phyloP scores from a whole-genome alignment of 2,329 filamentous ascomycete species.

The Colletotrichum destructivum region DNA sequence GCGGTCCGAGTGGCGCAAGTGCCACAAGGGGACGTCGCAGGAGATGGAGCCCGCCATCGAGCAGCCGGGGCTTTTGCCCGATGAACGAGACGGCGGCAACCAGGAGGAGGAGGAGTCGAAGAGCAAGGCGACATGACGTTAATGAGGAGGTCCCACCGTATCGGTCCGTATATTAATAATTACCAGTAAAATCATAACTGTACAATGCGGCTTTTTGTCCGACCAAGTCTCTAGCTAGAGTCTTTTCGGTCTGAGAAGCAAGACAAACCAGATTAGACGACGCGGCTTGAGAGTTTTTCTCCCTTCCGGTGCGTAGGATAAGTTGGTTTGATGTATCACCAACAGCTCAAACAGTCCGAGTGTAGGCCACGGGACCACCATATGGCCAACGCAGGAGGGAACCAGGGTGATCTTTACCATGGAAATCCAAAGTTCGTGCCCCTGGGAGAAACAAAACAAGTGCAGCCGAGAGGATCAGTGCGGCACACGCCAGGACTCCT shows the following conservation, averaged over 20 bases:
- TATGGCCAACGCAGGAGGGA: too few species aligned
- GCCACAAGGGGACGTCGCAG: background rate
- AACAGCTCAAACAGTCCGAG: too few species aligned
- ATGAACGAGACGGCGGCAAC: background rate
- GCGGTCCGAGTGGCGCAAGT: slow-evolving; percentile 22
- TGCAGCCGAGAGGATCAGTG: too few species aligned
- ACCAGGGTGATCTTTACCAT: too few species aligned
- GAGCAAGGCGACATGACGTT: slow-evolving; percentile 9
- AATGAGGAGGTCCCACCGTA: too few species aligned
- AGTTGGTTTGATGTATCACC: too few species aligned
- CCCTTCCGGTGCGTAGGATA: background rate
- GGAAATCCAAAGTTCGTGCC: too few species aligned
- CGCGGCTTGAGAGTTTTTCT: background rate
- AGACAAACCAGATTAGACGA: too few species aligned
- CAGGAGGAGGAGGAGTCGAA: slow-evolving; percentile 21
- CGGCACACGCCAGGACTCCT: too few species aligned
- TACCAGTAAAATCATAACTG: background rate
- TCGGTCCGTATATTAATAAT: too few species aligned
- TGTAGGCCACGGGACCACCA: too few species aligned
- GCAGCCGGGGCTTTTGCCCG: background rate
- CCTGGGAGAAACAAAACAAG: too few species aligned
- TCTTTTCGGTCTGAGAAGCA: background rate
- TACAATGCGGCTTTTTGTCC: background rate
- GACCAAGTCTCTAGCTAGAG: background rate
- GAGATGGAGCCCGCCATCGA: slow-evolving; percentile 24